These are phyloP conservation scores for Cenococcum geophilum DNA, from an alignment of 495 filamentous ascomycete genomes.

Conservation along the genomic window DNA sequence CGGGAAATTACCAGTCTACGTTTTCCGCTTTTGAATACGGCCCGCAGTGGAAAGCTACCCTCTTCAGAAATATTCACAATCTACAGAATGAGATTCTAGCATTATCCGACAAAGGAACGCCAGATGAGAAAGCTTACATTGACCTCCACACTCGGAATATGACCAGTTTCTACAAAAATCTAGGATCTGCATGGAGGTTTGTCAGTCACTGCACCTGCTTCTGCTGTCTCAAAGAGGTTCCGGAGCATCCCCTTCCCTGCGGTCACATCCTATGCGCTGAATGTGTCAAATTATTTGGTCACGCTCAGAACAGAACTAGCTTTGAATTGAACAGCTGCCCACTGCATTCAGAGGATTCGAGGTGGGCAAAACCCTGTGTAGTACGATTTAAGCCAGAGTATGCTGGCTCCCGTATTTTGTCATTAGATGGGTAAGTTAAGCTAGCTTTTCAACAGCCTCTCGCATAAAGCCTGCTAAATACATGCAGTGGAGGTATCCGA, in stretches of 20 bases:
- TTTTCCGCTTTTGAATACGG: constrained; percentile 21
- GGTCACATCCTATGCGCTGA: constrained; percentile 40
- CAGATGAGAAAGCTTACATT: constrained; percentile 11
- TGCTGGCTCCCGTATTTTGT: constrained; percentile 38
- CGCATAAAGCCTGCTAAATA: constrained; percentile 13
- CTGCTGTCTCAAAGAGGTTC: constrained; percentile 39
- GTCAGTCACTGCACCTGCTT: constrained; percentile 40
- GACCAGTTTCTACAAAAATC: constrained; percentile 1
- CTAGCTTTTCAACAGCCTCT: not conserved
- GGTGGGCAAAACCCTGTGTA: constrained; percentile 1
- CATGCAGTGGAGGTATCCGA: constrained; percentile 42
- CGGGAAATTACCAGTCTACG: constrained; percentile 28
- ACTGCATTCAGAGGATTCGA: constrained; percentile 1
- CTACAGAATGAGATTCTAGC: constrained; percentile 2
- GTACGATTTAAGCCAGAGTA: constrained; percentile 36
- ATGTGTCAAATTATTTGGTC: constrained; percentile 26
- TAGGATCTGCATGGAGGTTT: constrained; percentile 16
- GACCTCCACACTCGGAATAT: constrained; percentile 3
- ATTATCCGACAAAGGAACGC: not conserved
- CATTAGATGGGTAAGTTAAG: constrained; percentile 40
- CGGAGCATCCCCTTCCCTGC: constrained; percentile 40
- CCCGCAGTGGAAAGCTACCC: not conserved
- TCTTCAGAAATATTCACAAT: not conserved
- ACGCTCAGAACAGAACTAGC: not conserved
- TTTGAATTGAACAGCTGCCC: constrained; percentile 18